These are phyloP conservation scores for Fusarium albosuccineum DNA, from an alignment of 2,329 filamentous ascomycete genomes.

Conservation along the genomic window DNA sequence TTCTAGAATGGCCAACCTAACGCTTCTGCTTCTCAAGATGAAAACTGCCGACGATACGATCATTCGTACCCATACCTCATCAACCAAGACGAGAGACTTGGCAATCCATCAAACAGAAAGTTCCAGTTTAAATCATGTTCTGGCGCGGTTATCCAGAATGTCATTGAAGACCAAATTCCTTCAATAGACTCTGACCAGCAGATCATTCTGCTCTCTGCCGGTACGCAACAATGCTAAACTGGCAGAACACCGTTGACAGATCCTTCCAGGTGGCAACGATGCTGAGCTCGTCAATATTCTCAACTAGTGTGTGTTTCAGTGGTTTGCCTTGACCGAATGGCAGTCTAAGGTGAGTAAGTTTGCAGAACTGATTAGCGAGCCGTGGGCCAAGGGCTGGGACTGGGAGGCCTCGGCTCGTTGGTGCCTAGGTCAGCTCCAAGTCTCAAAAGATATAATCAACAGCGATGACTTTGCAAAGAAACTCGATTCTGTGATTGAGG, in stretches of 20 bases:
- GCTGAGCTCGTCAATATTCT: constrained; percentile 20
- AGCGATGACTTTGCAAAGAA: background rate
- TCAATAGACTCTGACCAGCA: constrained; percentile 11
- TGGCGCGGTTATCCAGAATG: constrained; percentile 19
- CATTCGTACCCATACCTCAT: constrained; percentile 29
- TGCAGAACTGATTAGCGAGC: constrained; percentile 6
- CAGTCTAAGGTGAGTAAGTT: constrained; percentile 3
- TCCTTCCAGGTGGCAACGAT: constrained; percentile 11
- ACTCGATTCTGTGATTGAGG: background rate
- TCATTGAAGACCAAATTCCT: constrained; percentile 31
- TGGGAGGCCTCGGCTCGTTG: constrained; percentile 3
- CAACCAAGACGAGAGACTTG: constrained; percentile 22
- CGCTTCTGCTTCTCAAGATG: constrained; percentile 9
- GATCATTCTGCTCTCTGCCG: constrained; percentile 23
- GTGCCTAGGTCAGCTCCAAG: constrained; percentile 6
- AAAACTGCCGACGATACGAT: constrained; percentile 24
- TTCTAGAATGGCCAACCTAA: too few species aligned
- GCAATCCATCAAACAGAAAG: constrained; percentile 11
- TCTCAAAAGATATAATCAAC: constrained; percentile 10
- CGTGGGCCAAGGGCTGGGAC: constrained; percentile 12
- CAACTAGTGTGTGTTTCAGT: constrained; percentile 23
- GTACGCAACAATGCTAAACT: background rate
- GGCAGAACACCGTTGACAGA: too few species aligned
- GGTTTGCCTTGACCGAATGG: constrained; percentile 2
- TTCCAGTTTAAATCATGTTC: constrained; percentile 38